Evolutionary conservation across 305 asterid species (phyloP), one percentile per base, ranked within the genome.

Genomic region (Salvia sclarea): DNA sequence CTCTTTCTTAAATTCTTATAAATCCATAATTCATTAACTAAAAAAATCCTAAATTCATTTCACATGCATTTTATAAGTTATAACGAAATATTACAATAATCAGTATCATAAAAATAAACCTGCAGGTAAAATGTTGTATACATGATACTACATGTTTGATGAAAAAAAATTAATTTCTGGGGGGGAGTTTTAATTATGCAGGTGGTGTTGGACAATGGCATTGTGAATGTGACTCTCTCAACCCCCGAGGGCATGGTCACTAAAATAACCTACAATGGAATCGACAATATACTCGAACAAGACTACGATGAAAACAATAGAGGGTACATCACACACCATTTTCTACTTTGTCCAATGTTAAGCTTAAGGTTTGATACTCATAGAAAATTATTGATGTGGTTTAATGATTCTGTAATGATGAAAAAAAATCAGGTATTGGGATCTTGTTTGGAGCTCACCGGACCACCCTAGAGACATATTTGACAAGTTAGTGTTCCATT

Each of bases 141-240:
- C n/a, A n/a, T n/a, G n/a, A n/a, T n/a, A n/a, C n/a, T n/a, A n/a
- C n/a, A n/a, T n/a, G n/a, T n/a, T n/a, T n/a, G n/a, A n/a, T n/a
- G n/a, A n/a, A n/a, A n/a, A n/a, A 31, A 4, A 0, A 47, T 8
- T 13, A 65, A 6, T 3, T 37, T 30, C n/a, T 18, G 8, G 50
- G 6, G 21, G 8, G 50, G 6, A 0, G 44, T 0, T 18, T 13
- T 38, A 30, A n/a, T n/a, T 61, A 1, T 55, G 53, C 76, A 88
- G 89, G 81, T 85, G 58, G 83, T 86, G 48, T 69, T 92, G 76
- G 85, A 75, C 33, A 92, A 92, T 78, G 96, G 94, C 52, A 61
- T 89, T 0, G 66, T 89, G 33, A 84, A 70, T 24, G 70, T 89
- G 13, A 89, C 91, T 2, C 38, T 89, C 30, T 86, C 98, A 6